Percentiles rank a stretch among this genome's conserved stretches.
These are phyloP conservation scores for Fusarium nanum DNA, from an alignment of 2,329 filamentous ascomycete species.

Conservation along the genomic window DNA sequence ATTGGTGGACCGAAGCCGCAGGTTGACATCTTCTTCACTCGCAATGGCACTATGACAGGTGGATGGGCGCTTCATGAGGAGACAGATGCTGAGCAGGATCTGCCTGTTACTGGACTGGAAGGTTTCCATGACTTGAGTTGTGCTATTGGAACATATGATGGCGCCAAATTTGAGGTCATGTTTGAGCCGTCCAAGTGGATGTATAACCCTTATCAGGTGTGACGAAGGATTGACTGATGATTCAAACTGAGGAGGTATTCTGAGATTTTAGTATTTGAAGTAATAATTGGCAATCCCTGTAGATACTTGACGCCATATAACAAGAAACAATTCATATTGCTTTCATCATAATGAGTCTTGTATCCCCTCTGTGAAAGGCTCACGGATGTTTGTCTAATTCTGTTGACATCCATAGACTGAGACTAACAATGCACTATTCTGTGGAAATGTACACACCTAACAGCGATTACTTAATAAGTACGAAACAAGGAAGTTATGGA, in stretches of 20 bases:
- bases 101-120: slow-evolving; percentile 74
- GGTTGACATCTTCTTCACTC: slow-evolving; percentile 71
- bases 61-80: slow-evolving; percentile 82
- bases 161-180: slow-evolving; percentile 74
- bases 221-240: background rate
- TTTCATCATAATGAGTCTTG: no score
- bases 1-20: slow-evolving; percentile 46
- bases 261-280: background rate
- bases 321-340: slow-evolving; percentile 4
- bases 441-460: no score
- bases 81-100: slow-evolving; percentile 70
- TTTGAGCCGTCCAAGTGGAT: slow-evolving; percentile 70
- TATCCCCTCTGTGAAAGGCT: no score
- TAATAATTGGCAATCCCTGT: background rate
- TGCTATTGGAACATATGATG: slow-evolving; percentile 76
- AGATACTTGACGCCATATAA: background rate
- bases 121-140: slow-evolving; percentile 78
- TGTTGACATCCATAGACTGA: no score
- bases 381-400: no score
- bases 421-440: no score
- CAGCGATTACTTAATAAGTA: no score
- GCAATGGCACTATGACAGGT: slow-evolving; percentile 69
- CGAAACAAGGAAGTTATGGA: no score
- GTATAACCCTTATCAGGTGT: slow-evolving; percentile 54
- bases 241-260: background rate